A percentile compares a stretch with the other conserved stretches of the same genome.
Evolutionary conservation across 2,329 filamentous ascomycete species (phyloP).

Genomic region (Nemania serpens): DNA sequence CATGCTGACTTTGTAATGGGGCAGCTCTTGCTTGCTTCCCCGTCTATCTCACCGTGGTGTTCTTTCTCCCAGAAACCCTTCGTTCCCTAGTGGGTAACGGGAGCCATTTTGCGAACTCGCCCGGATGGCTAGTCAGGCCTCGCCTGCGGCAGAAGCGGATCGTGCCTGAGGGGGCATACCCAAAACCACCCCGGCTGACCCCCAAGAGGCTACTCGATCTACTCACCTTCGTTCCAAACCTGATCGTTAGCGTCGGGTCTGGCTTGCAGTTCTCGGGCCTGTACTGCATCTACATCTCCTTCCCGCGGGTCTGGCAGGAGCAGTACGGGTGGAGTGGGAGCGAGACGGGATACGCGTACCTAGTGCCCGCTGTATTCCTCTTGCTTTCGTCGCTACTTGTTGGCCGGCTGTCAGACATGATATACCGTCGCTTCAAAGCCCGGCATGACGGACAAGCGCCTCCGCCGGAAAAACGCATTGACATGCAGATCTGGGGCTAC

Average conservation of each 20-base stretch:
- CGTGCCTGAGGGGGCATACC: constrained; percentile 16
- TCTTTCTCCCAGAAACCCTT: constrained; percentile 52
- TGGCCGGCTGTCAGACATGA: constrained; percentile 47
- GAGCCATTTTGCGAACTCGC: constrained; percentile 30
- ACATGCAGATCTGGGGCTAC: constrained; percentile 47
- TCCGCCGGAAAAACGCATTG: constrained; percentile 45
- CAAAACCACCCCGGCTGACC: constrained; percentile 18
- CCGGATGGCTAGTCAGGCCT: constrained; percentile 18
- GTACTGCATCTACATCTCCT: constrained; percentile 23
- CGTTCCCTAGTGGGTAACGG: constrained; percentile 51
- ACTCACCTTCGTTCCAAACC: constrained; percentile 32
- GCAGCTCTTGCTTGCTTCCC: constrained; percentile 39
- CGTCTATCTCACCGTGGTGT: constrained; percentile 37
- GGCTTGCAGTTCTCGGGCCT: constrained; percentile 20
- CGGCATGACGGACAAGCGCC: constrained; percentile 32
- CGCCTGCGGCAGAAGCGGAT: constrained; percentile 18
- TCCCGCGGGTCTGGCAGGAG: constrained; percentile 22
- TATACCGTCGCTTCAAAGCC: constrained; percentile 28
- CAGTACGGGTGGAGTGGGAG: constrained; percentile 22
- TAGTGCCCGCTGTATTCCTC: constrained; percentile 14
- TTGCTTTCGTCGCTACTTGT: constrained; percentile 33
- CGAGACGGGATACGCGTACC: constrained; percentile 20
- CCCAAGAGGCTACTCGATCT: constrained; percentile 21
- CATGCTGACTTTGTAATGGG: constrained; percentile 16
- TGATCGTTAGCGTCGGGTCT: constrained; percentile 20